phyloP scores from a whole-genome alignment of 257 asterid genomes.

The Eucommia ulmoides region DNA sequence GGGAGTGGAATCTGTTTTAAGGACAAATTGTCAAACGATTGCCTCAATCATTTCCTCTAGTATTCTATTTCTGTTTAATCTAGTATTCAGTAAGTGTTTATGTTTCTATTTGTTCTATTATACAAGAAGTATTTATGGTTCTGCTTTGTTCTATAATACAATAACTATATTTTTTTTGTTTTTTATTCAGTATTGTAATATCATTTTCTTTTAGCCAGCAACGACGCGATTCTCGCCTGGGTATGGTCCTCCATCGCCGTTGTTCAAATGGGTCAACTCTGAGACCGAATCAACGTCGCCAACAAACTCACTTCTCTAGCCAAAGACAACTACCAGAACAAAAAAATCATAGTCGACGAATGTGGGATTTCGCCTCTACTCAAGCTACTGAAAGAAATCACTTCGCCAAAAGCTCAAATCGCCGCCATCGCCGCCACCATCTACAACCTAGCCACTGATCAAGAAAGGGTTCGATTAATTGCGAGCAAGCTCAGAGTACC shows the following conservation, averaged over 20 bases:
- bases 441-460: slow-evolving; percentile 30
- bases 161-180: too few species aligned
- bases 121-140: too few species aligned
- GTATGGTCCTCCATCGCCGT: slow-evolving; percentile 47
- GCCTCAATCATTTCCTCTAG: too few species aligned
- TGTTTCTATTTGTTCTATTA: too few species aligned
- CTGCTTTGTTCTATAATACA: too few species aligned
- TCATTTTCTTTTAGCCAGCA: too few species aligned
- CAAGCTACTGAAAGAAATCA: slow-evolving; percentile 36
- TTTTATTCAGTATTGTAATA: too few species aligned
- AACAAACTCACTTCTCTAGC: slow-evolving; percentile 22
- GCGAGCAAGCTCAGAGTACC: slow-evolving; percentile 22
- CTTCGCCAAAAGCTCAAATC: slow-evolving; percentile 27
- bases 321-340: slow-evolving; percentile 19
- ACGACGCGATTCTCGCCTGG: slow-evolving; percentile 40
- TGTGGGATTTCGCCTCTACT: slow-evolving; percentile 41
- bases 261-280: slow-evolving; percentile 23
- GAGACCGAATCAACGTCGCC: slow-evolving; percentile 34
- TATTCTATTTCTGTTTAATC: too few species aligned
- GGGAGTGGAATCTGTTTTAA: too few species aligned
- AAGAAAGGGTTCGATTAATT: slow-evolving; percentile 20
- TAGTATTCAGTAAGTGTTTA: too few species aligned
- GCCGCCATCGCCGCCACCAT: slow-evolving; percentile 37
- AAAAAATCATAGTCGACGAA: slow-evolving; percentile 32
- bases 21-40: too few species aligned